These are phyloP conservation scores for Nigrospora oryzae DNA, from an alignment of 2,329 filamentous ascomycete species.

Conservation along the genomic window DNA sequence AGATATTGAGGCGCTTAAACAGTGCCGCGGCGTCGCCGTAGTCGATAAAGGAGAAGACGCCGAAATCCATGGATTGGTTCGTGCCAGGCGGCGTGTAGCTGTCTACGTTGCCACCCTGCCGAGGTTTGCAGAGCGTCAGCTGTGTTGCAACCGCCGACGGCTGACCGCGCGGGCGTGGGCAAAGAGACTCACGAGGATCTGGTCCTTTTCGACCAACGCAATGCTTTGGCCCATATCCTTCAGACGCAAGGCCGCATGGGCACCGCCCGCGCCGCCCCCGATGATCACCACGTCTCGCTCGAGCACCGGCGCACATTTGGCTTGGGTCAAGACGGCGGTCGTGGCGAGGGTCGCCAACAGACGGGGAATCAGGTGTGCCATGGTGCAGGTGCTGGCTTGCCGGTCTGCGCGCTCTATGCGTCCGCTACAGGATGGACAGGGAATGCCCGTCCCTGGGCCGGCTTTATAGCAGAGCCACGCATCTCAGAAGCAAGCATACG, in stretches of 20 bases:
- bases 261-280: neutral
- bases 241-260: neutral
- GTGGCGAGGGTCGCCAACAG: no score
- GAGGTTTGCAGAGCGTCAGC: neutral
- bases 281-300: neutral
- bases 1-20: neutral
- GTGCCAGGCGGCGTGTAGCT: neutral
- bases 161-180: neutral
- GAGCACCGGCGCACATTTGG: neutral
- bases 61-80: neutral
- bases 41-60: neutral
- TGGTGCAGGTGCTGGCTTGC: no score
- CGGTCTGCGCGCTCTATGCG: no score
- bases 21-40: neutral
- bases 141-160: neutral
- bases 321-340: no score
- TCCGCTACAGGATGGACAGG: no score
- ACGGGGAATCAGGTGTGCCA: no score
- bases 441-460: no score
- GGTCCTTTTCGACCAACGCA: neutral
- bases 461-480: no score
- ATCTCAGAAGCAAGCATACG: no score
- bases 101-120: neutral
- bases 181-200: neutral
- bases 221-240: neutral